Evolutionary conservation across 2,329 filamentous ascomycete genomes (phyloP), one percentile per base, ranked within the genome.

Genomic region (Fusarium dlaminii): DNA sequence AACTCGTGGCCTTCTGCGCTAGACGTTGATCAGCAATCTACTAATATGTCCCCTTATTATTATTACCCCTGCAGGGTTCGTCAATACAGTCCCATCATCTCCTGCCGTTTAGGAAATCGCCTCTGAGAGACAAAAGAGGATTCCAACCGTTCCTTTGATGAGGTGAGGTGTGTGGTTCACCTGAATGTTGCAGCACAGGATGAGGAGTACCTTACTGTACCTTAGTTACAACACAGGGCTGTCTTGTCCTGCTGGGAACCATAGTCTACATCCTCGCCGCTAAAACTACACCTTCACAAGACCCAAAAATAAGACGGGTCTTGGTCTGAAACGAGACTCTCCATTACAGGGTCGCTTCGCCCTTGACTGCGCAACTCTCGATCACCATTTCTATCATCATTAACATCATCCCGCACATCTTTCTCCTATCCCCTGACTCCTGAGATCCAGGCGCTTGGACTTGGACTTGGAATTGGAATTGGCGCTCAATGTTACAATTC

Each of bases 281-380:
- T 63, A 56, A 64, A 72, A 51, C 32, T 49, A 56, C 63, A 56
- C 56, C 56, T 55, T 66, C 22, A 43, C n/a, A n/a, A 24, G 54
- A 39, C 62, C 32, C 27, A 48, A 67, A 67, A 48, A 36, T 59
- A 43, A 65, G 66, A 68, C 66, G 66, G 66, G 66, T 66, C 66
- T 70, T 43, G 66, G 75, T 76, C 74, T 77, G 74, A 77, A 76
- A 76, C 74, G 55, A 71, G 68, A 63, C 60, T 71, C 49, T 62
- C 48, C 68, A 76, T 73, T 73, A 42, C 65, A 75, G 65, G 65
- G 60, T 71, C 66, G 39, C 64, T 58, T 73, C 70, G 49, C 66
- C 72, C 61, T 71, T 46, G 64, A 37, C 51, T 49, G 43, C 66
- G 55, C 52, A 62, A 57, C 48, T 51, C 66, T 69, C 48, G n/a